A percentile compares a stretch with the other conserved stretches of the same genome.
These are phyloP conservation scores for Plicaturopsis crispa DNA, from an alignment of 768 basidiomycete species.

Conservation along the genomic window DNA sequence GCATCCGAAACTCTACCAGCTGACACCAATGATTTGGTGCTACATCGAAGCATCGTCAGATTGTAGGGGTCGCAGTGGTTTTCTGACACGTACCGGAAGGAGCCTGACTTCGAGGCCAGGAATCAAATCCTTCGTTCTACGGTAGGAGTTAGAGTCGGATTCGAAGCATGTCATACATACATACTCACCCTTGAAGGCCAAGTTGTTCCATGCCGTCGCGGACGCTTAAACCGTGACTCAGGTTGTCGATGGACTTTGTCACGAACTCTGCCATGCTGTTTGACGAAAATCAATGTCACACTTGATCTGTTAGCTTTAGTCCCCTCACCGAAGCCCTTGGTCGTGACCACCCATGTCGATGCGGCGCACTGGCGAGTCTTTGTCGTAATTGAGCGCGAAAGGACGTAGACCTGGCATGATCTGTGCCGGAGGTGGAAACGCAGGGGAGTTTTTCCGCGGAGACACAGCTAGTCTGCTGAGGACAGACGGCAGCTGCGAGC, in stretches of 20 bases:
- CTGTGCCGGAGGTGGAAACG: too few species aligned
- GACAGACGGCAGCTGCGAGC: too few species aligned
- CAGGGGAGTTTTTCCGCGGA: too few species aligned
- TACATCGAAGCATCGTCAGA: too few species aligned
- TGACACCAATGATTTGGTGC: conserved; percentile 74
- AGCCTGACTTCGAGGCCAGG: conserved; percentile 67
- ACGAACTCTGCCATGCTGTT: conserved; percentile 58
- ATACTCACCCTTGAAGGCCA: conserved; percentile 37
- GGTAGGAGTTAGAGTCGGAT: conserved; percentile 10
- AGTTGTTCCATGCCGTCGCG: conserved; percentile 44
- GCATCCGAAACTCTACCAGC: conserved; percentile 43
- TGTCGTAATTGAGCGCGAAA: conserved; percentile 44
- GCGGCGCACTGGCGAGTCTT: conserved; percentile 34
- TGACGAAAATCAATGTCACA: conserved; percentile 1
- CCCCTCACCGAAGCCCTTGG: conserved; percentile 39
- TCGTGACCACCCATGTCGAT: conserved; percentile 56
- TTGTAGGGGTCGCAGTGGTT: too few species aligned
- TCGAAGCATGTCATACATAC: conserved; percentile 7
- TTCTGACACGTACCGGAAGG: too few species aligned
- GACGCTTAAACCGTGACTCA: conserved; percentile 45
- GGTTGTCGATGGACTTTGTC: conserved; percentile 49
- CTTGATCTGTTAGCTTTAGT: not conserved
- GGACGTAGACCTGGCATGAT: conserved; percentile 13
- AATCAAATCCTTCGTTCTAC: conserved; percentile 45
- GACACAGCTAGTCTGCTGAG: too few species aligned